A percentile compares a stretch with the other conserved stretches of the same genome.
These are phyloP conservation scores for Coccomyxa subellipsoidea DNA, from an alignment of 163 green algal species.

Conservation along the genomic window DNA sequence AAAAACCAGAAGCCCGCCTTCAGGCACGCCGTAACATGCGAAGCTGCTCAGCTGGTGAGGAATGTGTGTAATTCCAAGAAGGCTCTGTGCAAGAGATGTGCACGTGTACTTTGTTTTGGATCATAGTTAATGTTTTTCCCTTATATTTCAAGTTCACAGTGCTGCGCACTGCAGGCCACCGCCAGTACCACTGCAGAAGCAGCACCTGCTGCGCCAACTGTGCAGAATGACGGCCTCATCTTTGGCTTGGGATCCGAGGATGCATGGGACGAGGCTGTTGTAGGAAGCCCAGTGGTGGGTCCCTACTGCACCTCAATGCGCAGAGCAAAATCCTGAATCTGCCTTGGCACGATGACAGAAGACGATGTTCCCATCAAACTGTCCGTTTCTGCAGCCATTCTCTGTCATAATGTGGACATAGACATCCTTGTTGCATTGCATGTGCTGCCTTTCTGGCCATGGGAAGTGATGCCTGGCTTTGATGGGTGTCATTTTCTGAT, in stretches of 20 bases:
- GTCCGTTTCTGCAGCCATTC: no score
- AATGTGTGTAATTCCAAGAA: no score
- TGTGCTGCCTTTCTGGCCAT: no score
- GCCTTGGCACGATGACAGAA: no score
- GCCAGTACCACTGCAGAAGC: not conserved
- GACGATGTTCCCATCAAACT: no score
- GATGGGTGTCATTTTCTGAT: not conserved
- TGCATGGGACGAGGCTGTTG: constrained; percentile 69
- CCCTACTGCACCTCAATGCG: not conserved
- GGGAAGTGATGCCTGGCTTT: not conserved
- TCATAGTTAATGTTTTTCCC: no score
- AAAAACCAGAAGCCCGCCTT: not conserved
- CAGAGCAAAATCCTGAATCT: not conserved
- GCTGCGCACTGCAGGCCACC: not conserved
- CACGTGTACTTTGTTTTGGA: no score
- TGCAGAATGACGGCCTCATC: constrained; percentile 45
- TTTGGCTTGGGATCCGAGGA: constrained; percentile 43
- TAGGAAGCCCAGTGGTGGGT: constrained; percentile 76
- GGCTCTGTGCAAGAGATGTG: no score
- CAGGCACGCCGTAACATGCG: not conserved
- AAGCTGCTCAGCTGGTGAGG: not conserved
- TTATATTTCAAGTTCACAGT: no score
- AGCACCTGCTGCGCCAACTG: not conserved
- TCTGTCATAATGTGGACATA: no score
- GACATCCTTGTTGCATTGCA: no score